A percentile compares a stretch with the other conserved stretches of the same genome.
phyloP scores from a whole-genome alignment of 169 alveolate genomes.

The Babesia divergens region DNA sequence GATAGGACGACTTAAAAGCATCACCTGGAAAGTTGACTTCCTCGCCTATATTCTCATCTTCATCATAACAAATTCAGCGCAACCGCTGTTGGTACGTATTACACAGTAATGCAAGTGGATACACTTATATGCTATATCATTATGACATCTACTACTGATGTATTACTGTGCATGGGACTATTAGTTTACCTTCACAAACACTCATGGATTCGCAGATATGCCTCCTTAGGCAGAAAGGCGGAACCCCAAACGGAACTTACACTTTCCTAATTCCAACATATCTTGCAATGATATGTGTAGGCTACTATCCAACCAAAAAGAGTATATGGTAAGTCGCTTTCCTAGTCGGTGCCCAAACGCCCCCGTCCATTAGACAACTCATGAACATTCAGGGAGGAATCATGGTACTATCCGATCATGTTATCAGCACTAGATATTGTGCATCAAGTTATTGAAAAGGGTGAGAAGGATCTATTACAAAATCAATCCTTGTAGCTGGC shows the following conservation, averaged over 20 bases:
- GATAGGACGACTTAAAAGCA: neutral
- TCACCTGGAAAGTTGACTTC: slow-evolving; percentile 7
- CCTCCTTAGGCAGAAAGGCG: slow-evolving; percentile 53
- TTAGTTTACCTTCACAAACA: neutral
- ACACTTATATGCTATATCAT: neutral
- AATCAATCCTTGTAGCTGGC: slow-evolving; percentile 31
- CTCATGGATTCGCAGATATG: slow-evolving; percentile 6
- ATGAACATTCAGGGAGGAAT: slow-evolving; percentile 36
- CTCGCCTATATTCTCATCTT: slow-evolving; percentile 34
- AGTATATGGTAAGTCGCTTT: slow-evolving; percentile 36
- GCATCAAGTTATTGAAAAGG: slow-evolving; percentile 65
- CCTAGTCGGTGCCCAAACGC: no score
- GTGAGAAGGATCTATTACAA: neutral
- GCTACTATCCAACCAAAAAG: slow-evolving; percentile 59
- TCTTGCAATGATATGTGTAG: slow-evolving; percentile 64
- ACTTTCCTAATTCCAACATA: slow-evolving; percentile 63
- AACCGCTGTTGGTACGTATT: slow-evolving; percentile 50
- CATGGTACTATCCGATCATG: slow-evolving; percentile 53
- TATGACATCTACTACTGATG: neutral
- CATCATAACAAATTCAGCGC: slow-evolving; percentile 63
- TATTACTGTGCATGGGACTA: no score
- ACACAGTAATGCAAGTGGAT: no score
- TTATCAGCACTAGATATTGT: slow-evolving; percentile 50
- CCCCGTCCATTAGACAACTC: neutral
- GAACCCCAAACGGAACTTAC: slow-evolving; percentile 64